Percentiles rank a stretch among this genome's conserved stretches.
These are phyloP conservation scores for Lipomyces mesembrius DNA, from an alignment of 805 yeast species.

Conservation along the genomic window DNA sequence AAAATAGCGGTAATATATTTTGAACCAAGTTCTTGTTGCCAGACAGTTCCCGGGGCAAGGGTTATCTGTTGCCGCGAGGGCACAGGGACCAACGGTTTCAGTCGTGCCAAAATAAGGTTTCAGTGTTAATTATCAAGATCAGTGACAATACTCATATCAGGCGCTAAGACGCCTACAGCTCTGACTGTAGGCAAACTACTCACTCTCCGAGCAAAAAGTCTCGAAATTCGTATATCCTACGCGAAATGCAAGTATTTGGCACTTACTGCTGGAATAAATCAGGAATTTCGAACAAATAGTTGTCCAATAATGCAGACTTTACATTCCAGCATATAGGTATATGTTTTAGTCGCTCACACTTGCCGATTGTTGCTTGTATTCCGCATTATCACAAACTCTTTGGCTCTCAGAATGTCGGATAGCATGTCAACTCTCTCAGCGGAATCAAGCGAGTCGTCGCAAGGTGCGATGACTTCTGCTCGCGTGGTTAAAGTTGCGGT, in stretches of 20 bases:
- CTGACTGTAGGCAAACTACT: no score
- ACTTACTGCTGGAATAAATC: not conserved
- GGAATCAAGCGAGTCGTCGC: not conserved
- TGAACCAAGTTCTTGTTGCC: no score
- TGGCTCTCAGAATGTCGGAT: not conserved
- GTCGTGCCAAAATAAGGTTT: no score
- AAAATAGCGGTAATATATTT: no score
- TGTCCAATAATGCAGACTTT: not conserved
- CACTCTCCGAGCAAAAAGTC: not conserved
- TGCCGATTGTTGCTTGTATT: not conserved
- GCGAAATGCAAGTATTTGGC: not conserved
- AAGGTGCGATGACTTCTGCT: not conserved
- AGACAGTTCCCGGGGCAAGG: no score
- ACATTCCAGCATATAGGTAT: not conserved
- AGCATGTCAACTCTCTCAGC: not conserved
- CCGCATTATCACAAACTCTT: not conserved
- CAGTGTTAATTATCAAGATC: no score
- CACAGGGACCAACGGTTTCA: no score
- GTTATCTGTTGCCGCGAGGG: no score
- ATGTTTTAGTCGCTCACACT: not conserved
- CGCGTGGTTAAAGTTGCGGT: slow-evolving; percentile 27
- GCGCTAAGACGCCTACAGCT: no score
- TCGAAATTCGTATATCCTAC: not conserved
- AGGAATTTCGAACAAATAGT: not conserved
- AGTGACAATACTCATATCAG: no score